Evolutionary conservation across 257 asterid species (phyloP).

Genomic region (Ilex asprella): DNA sequence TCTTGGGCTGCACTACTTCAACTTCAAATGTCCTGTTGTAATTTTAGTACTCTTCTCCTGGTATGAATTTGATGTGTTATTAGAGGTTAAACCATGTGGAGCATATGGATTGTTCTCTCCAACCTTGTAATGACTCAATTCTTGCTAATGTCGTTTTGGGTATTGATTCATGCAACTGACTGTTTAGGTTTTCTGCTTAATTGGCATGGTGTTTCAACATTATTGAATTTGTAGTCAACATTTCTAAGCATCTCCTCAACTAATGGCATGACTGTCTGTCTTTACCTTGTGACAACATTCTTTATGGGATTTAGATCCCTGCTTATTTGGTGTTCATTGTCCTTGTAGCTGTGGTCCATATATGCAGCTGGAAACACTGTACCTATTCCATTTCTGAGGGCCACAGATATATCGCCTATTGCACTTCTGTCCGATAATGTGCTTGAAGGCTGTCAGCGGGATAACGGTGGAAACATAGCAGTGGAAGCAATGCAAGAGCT

Average conservation of each 20-base stretch:
- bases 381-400: conserved; percentile 86
- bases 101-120: too few relatives aligned
- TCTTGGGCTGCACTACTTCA: not conserved
- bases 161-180: not conserved
- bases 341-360: conserved; percentile 82
- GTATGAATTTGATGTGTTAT: too few relatives aligned
- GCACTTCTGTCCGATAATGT: conserved; percentile 86
- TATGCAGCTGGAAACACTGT: conserved; percentile 96
- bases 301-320: not conserved
- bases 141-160: too few relatives aligned
- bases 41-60: not conserved
- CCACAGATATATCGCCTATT: conserved; percentile 91
- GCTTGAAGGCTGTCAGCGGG: conserved; percentile 59
- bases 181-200: not conserved
- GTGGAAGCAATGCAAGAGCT: conserved; percentile 90
- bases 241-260: too few relatives aligned
- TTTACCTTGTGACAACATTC: too few relatives aligned
- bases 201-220: not conserved
- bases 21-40: not conserved
- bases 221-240: too few relatives aligned
- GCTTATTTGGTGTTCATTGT: conserved; percentile 5
- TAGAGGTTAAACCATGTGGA: too few relatives aligned
- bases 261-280: too few relatives aligned
- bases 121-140: too few relatives aligned
- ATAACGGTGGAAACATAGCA: conserved; percentile 57